Base-by-base conservation (phyloP, 2,329 filamentous ascomycete species). In the Cladosporium sp. region DNA sequence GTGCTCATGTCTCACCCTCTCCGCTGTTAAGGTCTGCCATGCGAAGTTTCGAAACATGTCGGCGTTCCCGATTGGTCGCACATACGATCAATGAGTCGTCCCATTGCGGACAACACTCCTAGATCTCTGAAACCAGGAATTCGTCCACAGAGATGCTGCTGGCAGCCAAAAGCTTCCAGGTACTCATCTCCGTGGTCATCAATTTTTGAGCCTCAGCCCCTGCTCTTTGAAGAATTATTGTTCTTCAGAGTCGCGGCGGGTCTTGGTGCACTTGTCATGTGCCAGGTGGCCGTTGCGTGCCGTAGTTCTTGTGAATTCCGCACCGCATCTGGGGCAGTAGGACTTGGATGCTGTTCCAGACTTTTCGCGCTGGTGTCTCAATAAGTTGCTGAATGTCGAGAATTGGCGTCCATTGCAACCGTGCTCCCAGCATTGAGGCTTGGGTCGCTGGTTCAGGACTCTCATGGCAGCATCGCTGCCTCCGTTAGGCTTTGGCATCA, bases 341-440 rank as follows among this genome's bases (percentile, higher is more conserved):
- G 92, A 92, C 80, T 97, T 97, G 33, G 91, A 84, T 12, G 93
- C 92, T 62, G 93, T 93, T 29, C 94, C 94, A 0, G 92, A 96
- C 78, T 97, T 97, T 79, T 98, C 94, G 52, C 94, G 87, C 78
- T 97, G 93, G 77, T 98, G 94, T 68, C 94, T 86, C 44, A 97
- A 83, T 3, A 97, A 85, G 76, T 97, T 97, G 85, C 93, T 97
- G 76, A 97, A 97, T 3, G 94, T 97, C 21, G 92, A 96, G 75
- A 98, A 98, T 74, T 96, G 91, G 33, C 93, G 89, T 23, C 94
- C 94, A 73, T 97, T 97, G 82, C 94, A 98, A 12, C 93, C 94
- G 75, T 98, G 94, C 67, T 97, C 94, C 91, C 92, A 98, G 79
- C 94, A 97, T 76, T 96, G 92, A 55, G 93, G 93, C 80, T 96